Base-by-base conservation (phyloP, 2,329 filamentous ascomycete genomes). In the Pyricularia grisea region DNA sequence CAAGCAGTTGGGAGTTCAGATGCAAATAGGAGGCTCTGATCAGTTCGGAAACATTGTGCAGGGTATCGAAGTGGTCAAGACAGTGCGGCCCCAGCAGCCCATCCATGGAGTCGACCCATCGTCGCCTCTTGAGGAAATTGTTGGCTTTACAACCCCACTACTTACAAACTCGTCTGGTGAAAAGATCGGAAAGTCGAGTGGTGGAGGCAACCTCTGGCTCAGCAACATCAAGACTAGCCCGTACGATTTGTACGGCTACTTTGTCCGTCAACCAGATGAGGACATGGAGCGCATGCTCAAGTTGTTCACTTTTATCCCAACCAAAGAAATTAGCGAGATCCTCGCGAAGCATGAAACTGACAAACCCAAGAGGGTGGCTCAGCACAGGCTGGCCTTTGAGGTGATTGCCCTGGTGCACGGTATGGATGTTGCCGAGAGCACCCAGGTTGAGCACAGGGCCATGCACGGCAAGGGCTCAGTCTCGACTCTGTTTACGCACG, bases 31-130 rank as follows among this genome's bases (percentile, higher is more conserved):
- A 70, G 95, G 95, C 58, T 93, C 93, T 7, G 95, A 99, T 77
- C 95, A 99, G 80, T 98, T 90, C 77, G 95, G 95, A 71, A 99
- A 99, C 79, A 98, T 99, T 72, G 86, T 96, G 31, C 89, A 94
- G 14, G 95, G 95, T 66, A 90, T 95, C 75, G 92, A 97, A 70
- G 87, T 91, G 2, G 86, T 98, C 74, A 94, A 94, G 78, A 84
- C 89, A 68, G 88, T 94, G 63, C 86, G 90, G 68, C 84, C 85
- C 61, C 58, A 61, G 14, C 10, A 61, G 58, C 25, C 58, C n/a
- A 4, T n/a, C 6, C 42, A 6, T 23, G 58, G 58, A 61, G 23
- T 14, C 12, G 20, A 25, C 17, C 12, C 11, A 61, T 69, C 81
- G 79, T 66, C 28, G 12, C 36, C 27, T 11, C 4, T 20, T 20